These are phyloP conservation scores for Phaseolus coccineus DNA, from an alignment of 331 rosid species.

Conservation along the genomic window DNA sequence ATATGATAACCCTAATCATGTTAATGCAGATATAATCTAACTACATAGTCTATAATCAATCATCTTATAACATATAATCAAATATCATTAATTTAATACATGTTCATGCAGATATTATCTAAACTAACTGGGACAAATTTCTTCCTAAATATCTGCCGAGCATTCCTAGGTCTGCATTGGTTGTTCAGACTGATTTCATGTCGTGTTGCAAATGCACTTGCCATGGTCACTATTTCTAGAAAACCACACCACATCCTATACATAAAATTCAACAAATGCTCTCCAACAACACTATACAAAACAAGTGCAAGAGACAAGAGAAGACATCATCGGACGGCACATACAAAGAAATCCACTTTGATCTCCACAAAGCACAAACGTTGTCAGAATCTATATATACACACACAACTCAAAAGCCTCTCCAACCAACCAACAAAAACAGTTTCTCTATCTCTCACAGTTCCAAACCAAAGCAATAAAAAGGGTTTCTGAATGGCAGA, in stretches of 20 bases:
- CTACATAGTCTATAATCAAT: too few relatives aligned
- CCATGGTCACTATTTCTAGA: conserved; percentile 4
- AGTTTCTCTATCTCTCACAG: not conserved
- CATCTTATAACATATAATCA: too few relatives aligned
- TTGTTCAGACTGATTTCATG: conserved; percentile 38
- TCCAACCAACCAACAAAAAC: not conserved
- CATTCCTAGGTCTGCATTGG: conserved; percentile 19
- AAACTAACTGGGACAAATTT: too few relatives aligned
- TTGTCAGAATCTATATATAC: conserved; percentile 41
- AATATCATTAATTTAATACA: too few relatives aligned
- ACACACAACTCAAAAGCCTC: not conserved
- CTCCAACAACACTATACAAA: too few relatives aligned
- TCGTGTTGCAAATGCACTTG: conserved; percentile 4
- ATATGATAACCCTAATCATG: too few relatives aligned
- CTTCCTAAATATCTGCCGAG: not conserved
- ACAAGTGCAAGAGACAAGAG: conserved; percentile 45
- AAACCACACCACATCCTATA: conserved; percentile 8
- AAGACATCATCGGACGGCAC: conserved; percentile 37
- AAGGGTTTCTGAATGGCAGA: conserved; percentile 54
- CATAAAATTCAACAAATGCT: not conserved
- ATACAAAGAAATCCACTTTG: conserved; percentile 48
- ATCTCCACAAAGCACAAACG: conserved; percentile 50
- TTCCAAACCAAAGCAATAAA: not conserved
- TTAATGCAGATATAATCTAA: too few relatives aligned
- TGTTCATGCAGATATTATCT: too few relatives aligned